Evolutionary conservation across 2,329 filamentous ascomycete genomes (phyloP).

Genomic region (Sporothrix globosa): DNA sequence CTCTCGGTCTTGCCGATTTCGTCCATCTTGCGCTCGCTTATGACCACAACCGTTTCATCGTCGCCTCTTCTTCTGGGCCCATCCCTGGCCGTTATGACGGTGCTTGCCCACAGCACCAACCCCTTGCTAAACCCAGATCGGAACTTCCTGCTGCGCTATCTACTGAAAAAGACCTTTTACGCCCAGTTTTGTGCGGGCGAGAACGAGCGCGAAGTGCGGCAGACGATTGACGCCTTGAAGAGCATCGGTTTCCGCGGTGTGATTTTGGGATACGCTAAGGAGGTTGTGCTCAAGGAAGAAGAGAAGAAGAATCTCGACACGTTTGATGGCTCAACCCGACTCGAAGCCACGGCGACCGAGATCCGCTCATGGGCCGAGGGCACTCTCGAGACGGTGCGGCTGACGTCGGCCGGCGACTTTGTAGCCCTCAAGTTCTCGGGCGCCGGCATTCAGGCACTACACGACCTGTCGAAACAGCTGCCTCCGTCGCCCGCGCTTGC

Average conservation of each 20-base stretch:
- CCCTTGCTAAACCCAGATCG: constrained; percentile 71
- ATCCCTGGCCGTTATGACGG: constrained; percentile 68
- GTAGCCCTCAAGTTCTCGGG: constrained; percentile 79
- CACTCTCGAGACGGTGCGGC: constrained; percentile 70
- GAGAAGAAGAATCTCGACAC: constrained; percentile 52
- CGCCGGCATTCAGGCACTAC: constrained; percentile 73
- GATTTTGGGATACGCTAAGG: constrained; percentile 80
- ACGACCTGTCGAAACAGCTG: constrained; percentile 64
- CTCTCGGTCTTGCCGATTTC: constrained; percentile 68
- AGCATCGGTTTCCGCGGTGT: constrained; percentile 79
- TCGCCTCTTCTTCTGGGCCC: constrained; percentile 70
- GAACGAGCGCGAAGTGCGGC: constrained; percentile 66
- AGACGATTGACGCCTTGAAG: constrained; percentile 68
- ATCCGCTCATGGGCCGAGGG: constrained; percentile 73
- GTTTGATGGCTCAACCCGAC: constrained; percentile 50
- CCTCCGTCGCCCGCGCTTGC: constrained; percentile 67
- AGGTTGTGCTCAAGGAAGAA: constrained; percentile 70
- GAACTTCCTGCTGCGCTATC: constrained; percentile 69
- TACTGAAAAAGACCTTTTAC: constrained; percentile 84
- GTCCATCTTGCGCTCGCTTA: constrained; percentile 69
- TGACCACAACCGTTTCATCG: constrained; percentile 70
- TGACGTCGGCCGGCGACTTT: constrained; percentile 72
- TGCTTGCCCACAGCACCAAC: constrained; percentile 70
- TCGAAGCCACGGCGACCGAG: constrained; percentile 58
- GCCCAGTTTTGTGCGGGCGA: constrained; percentile 89